A percentile compares a stretch with the other conserved stretches of the same genome.
phyloP scores from a whole-genome alignment of 2,329 filamentous ascomycete species.

The Leptographium procerum region DNA sequence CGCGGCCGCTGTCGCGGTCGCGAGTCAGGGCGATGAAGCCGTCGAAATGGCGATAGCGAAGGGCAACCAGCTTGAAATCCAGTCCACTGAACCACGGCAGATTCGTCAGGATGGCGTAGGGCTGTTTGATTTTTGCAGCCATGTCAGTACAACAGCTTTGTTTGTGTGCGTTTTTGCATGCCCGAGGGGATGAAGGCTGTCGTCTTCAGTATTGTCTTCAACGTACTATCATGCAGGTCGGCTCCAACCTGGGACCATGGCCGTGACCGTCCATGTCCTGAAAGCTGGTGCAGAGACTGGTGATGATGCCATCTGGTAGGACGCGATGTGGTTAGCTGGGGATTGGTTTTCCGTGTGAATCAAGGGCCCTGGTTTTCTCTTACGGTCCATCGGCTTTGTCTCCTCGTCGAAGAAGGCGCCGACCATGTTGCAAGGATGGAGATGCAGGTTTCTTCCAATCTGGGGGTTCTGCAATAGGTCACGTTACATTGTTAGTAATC shows the following conservation, averaged over 20 bases:
- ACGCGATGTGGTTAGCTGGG: neutral
- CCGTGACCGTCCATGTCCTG: slow-evolving; percentile 71
- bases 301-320: slow-evolving; percentile 58
- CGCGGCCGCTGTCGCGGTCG: slow-evolving; percentile 63
- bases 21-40: slow-evolving; percentile 64
- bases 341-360: too few relatives aligned
- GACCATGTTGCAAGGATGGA: slow-evolving; percentile 61
- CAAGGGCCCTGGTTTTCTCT: neutral
- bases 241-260: slow-evolving; percentile 75
- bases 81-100: slow-evolving; percentile 58
- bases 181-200: too few relatives aligned
- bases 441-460: slow-evolving; percentile 68
- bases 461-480: slow-evolving; percentile 51
- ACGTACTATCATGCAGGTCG: slow-evolving; percentile 54
- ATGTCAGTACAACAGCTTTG: too few relatives aligned
- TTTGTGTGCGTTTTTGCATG: too few relatives aligned
- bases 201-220: too few relatives aligned
- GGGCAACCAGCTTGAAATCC: slow-evolving; percentile 59
- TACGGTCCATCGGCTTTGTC: slow-evolving; percentile 55
- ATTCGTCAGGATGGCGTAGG: slow-evolving; percentile 49
- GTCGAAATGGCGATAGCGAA: slow-evolving; percentile 57
- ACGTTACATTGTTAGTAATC: slow-evolving; percentile 11
- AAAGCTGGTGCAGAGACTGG: slow-evolving; percentile 62
- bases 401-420: slow-evolving; percentile 58
- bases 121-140: slow-evolving; percentile 30